Base-by-base conservation (phyloP, 768 basidiomycete species). In the Tephrocybe sp. region DNA sequence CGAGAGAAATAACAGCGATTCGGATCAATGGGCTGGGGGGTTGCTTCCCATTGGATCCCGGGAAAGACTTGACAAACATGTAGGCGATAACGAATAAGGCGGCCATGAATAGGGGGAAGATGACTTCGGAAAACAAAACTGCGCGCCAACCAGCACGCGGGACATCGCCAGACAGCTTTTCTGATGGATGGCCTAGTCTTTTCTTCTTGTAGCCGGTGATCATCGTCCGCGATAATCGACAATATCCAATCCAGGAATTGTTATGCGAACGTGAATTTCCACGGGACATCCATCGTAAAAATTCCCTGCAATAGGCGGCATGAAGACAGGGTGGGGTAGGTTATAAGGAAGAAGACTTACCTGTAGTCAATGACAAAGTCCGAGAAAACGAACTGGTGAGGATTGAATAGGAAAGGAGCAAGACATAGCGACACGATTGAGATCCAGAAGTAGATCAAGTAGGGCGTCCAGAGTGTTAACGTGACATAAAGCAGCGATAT, bases 121-220 rank as follows among this genome's bases (percentile, higher is more conserved):
- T 64, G 56, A 95, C 82, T 65, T 95, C 91, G 2, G 91, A 88
- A 57, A 91, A 79, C 49, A 95, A 69, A 52, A 95, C 91, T 9
- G 92, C 86, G 42, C 89, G 84, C 93, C 92, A 95, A 31, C 83
- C 81, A 9, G 94, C 97, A 39, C 95, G 84, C 16, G 97, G 95
- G 29, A 93, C 87, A 64, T 98, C 97, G 45, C 88, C 88, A 4
- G 94, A 94, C 22, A 98, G 78, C 69, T 97, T 98, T 69, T 98
- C 95, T 0, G 94, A 97, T 1, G 97, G 97, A 62, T 93, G 88
- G 18, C 97, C 97, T 5, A 99, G 83, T 57, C 84, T 83, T 79
- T 98, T 97, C 76, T 90, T 91, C 81, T 98, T 98, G 83, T 94
- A 99, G n/a, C 97, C 97, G 15, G 97, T 99, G 64, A 99, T 95